Base-by-base conservation (phyloP, 805 yeast genomes). In the Metschnikowia picachoensis region DNA sequence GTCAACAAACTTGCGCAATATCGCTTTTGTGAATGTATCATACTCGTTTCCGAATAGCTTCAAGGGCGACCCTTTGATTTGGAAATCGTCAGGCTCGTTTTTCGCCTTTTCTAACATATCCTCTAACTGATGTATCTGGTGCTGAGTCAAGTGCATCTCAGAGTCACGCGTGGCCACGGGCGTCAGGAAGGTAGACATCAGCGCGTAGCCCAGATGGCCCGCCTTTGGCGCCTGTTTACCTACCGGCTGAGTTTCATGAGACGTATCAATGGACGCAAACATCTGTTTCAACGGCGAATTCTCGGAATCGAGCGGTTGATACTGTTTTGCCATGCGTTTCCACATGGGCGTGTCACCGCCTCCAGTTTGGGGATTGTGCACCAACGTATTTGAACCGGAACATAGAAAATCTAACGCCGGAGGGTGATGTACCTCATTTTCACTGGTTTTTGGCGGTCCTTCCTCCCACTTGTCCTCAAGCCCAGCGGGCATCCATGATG, bases 401-500 rank as follows among this genome's bases (percentile, higher is more conserved):
- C 55, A 52, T 16, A 51, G 39, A 30, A 59, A 55, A 15, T 60
- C 58, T 14, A 57, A 48, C 48, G 48, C 29, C 15, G 20, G 38
- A 28, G 14, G 29, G 34, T 15, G 33, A 13, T 12, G 34, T 20
- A 20, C 25, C 25, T 3, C 25, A 15, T 20, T 28, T 27, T 14
- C 13, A 15, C 34, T 30, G 2, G 1, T 29, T 38, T 38, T 16
- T 39, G 30, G 38, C 25, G 25, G 7, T 5, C 25, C 11, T n/a
- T 51, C 52, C 30, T 48, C 56, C 74, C 75, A 71, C 43, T 61
- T 62, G 7, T 64, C 71, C 28, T 57, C 59, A 43, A 72, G 61
- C 33, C 60, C 73, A 11, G 63, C 47, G 0, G 76, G 75, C 74
- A 72, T 71, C 76, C 75, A 71, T 31, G 62, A 65, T 0, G 74